phyloP scores from a whole-genome alignment of 208 protist species.

The Acanthamoeba healyi region DNA sequence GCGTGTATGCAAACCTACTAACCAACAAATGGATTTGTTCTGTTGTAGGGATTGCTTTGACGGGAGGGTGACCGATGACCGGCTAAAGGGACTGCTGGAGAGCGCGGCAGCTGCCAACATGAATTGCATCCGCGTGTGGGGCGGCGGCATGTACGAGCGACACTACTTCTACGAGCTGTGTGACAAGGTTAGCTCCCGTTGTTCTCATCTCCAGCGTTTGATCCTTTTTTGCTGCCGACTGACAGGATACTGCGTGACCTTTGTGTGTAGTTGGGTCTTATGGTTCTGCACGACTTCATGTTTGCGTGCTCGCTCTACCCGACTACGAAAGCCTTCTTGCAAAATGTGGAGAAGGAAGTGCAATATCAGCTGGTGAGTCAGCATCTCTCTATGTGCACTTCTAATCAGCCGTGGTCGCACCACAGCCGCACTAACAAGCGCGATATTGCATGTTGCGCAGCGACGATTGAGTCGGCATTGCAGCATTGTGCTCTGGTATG shows the following conservation, averaged over 20 bases:
- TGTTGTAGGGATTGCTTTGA: slow-evolving; percentile 77
- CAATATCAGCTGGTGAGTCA: slow-evolving; percentile 78
- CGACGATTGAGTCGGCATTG: slow-evolving; percentile 86
- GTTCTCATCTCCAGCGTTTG: not conserved
- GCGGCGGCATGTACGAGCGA: slow-evolving; percentile 90
- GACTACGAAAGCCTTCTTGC: slow-evolving; percentile 83
- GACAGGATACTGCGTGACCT: no score
- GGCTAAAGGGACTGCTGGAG: not conserved
- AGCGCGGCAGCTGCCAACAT: slow-evolving; percentile 81
- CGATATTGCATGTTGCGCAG: no score
- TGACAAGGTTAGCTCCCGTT: slow-evolving; percentile 76
- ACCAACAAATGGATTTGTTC: not conserved
- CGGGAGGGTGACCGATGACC: not conserved
- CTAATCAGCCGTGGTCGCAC: not conserved
- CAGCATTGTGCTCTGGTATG: slow-evolving; percentile 89
- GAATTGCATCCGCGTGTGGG: slow-evolving; percentile 92
- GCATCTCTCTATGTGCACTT: no score
- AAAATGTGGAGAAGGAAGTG: slow-evolving; percentile 82
- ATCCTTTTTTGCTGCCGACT: no score
- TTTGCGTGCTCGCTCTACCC: slow-evolving; percentile 91
- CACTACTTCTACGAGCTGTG: slow-evolving; percentile 90
- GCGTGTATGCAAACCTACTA: not conserved
- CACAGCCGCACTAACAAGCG: no score
- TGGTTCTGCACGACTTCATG: slow-evolving; percentile 92
- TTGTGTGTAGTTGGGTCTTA: slow-evolving; percentile 81